These are phyloP conservation scores for Cystobasidium pallidum DNA, from an alignment of 1,284 basidiomycete species.

Conservation along the genomic window DNA sequence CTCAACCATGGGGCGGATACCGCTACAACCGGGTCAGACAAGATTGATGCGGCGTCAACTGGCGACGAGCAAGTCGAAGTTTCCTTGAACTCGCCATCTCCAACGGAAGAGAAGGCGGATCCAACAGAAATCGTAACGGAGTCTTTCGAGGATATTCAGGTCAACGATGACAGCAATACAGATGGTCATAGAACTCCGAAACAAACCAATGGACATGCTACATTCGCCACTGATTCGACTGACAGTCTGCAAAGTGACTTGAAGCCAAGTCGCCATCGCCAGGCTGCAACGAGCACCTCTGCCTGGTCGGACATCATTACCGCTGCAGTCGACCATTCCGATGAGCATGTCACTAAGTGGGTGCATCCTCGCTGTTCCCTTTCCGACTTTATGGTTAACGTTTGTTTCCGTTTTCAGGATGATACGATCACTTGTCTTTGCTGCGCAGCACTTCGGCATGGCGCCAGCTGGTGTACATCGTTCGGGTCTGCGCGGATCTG, in stretches of 20 bases:
- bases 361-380: neutral
- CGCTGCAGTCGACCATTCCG: constrained; percentile 48
- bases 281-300: constrained; percentile 9
- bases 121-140: neutral
- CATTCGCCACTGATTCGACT: neutral
- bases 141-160: neutral
- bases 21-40: neutral
- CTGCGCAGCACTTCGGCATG: constrained; percentile 49
- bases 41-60: neutral
- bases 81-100: constrained; percentile 23
- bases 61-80: constrained; percentile 17
- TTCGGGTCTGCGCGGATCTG: constrained; percentile 46
- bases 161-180: neutral
- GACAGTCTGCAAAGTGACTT: neutral
- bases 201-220: neutral
- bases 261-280: neutral
- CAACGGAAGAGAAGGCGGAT: constrained; percentile 3
- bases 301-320: constrained; percentile 42
- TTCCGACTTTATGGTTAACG: too few relatives aligned
- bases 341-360: constrained; percentile 52
- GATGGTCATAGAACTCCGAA: constrained; percentile 6
- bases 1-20: too few relatives aligned
- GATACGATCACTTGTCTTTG: constrained; percentile 51
- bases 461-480: constrained; percentile 48
- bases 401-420: constrained; percentile 11